A percentile compares a stretch with the other conserved stretches of the same genome.
Conservation (phyloP, 305 asterid species). For the Rubia tinctorum region DNA sequence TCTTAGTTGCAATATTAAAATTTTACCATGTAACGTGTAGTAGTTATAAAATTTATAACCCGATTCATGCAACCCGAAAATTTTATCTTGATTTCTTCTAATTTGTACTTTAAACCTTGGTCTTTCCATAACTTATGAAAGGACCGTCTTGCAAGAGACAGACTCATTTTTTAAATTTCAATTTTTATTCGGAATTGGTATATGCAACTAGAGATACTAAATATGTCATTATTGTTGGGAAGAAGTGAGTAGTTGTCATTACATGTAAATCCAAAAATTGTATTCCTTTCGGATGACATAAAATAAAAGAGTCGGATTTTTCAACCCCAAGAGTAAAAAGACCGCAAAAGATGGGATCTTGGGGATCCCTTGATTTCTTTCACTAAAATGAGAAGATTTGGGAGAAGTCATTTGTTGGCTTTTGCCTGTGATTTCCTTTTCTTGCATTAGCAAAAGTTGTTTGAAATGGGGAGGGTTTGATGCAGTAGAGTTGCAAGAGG, state of each 20-base stretch:
- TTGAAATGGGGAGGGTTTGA: constrained; percentile 27
- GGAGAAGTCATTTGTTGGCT: constrained; percentile 20
- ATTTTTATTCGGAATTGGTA: no score
- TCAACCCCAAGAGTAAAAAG: neutral
- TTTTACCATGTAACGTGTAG: no score
- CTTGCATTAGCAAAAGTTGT: constrained; percentile 20
- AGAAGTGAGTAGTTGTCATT: constrained; percentile 8
- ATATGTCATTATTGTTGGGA: no score
- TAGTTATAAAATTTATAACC: no score
- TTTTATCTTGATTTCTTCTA: no score
- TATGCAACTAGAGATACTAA: no score
- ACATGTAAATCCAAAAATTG: neutral
- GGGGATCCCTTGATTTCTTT: constrained; percentile 2
- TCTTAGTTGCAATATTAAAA: no score
- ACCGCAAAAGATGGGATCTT: constrained; percentile 8
- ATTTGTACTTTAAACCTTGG: no score
- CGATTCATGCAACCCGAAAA: no score
- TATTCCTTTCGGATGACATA: constrained; percentile 7
- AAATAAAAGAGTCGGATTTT: neutral
- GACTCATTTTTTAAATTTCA: no score
- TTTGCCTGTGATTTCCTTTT: constrained; percentile 24
- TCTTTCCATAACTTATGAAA: no score
- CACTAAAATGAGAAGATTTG: constrained; percentile 20
- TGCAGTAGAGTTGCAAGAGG: constrained; percentile 20
- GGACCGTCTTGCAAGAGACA: no score